phyloP scores from a whole-genome alignment of 768 basidiomycete species.

The Tricholoma bakamatsutake region DNA sequence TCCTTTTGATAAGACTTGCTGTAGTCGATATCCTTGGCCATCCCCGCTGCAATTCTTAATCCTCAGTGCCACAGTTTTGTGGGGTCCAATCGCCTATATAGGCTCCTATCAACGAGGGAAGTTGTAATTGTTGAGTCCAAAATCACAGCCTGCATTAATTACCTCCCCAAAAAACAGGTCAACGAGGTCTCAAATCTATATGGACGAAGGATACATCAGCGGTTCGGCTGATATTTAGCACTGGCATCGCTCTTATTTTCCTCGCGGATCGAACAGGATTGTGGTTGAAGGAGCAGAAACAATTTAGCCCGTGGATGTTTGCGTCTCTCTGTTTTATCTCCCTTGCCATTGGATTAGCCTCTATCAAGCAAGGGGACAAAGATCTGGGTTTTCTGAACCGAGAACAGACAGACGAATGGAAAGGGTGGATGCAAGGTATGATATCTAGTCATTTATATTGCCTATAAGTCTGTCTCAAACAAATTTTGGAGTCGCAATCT shows the following conservation, averaged over 20 bases:
- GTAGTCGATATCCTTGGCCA: slow-evolving; percentile 68
- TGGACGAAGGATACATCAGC: slow-evolving; percentile 34
- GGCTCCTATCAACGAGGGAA: slow-evolving; percentile 16
- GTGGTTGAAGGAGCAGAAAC: slow-evolving; percentile 89
- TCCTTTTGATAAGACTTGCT: slow-evolving; percentile 76
- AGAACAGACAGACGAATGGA: slow-evolving; percentile 96
- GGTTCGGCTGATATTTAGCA: slow-evolving; percentile 51
- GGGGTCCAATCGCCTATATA: slow-evolving; percentile 46
- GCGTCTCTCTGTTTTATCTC: slow-evolving; percentile 46
- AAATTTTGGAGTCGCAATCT: slow-evolving; percentile 58
- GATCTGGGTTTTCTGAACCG: slow-evolving; percentile 87
- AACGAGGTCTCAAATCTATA: neutral
- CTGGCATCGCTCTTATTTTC: slow-evolving; percentile 63
- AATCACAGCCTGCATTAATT: neutral
- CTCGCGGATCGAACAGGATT: slow-evolving; percentile 80
- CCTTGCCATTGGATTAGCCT: slow-evolving; percentile 54
- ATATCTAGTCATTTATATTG: slow-evolving; percentile 1
- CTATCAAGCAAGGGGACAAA: slow-evolving; percentile 66
- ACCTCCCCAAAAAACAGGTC: neutral
- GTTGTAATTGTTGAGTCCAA: neutral
- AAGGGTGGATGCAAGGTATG: slow-evolving; percentile 97
- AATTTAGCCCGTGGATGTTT: slow-evolving; percentile 68
- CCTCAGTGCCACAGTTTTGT: slow-evolving; percentile 39
- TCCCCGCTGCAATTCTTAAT: slow-evolving; percentile 50
- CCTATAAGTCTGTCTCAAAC: neutral